Evolutionary conservation across 2,329 filamentous ascomycete species (phyloP), one percentile per base, ranked within the genome.

Genomic region (Periconia sp.): DNA sequence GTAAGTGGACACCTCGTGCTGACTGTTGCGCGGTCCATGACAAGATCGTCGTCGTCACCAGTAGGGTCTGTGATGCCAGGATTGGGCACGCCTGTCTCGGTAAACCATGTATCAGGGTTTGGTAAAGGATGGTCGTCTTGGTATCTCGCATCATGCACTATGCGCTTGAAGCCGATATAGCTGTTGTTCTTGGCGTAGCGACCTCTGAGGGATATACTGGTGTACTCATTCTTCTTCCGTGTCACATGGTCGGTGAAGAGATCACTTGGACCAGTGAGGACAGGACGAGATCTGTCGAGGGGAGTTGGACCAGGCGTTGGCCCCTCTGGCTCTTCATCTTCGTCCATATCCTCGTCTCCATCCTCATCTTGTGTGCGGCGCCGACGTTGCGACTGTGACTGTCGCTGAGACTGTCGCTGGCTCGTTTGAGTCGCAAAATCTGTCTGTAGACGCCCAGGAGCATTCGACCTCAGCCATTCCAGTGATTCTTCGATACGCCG

Each of bases 1-100:
- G 86, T 87, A 15, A 92, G 66, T 0, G 87, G 86, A 58, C 88
- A 92, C 56, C 82, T 85, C 22, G 86, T 80, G 64, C 82, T 86
- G 38, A 84, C 76, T 4, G 78, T 80, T 49, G 84, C 83, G 35
- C 81, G 76, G 19, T 81, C 78, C 21, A 92, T 79, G 1, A 85
- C 79, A 17, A 92, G 75, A 29, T 92, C 88, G 15, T 88, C 85
- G 4, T 81, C 82, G 1, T 78, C 76, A n/a, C 56, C 56, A 3
- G 69, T 75, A 1, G 49, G 47, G 39, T 67, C 55, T 3, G 73
- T 74, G 18, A 72, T 59, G 9, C 74, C 73, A 13, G 72, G 71
- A 3, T 68, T 63, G 12, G 73, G 72, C 8, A 62, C 60, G 24
- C 75, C 74, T 52, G 74, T 72, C 41, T 78, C 70, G 10, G 77